A percentile compares a stretch with the other conserved stretches of the same genome.
Evolutionary conservation across 352 stramenopile genomes (phyloP).

Genomic region (Pythium angustatum): DNA sequence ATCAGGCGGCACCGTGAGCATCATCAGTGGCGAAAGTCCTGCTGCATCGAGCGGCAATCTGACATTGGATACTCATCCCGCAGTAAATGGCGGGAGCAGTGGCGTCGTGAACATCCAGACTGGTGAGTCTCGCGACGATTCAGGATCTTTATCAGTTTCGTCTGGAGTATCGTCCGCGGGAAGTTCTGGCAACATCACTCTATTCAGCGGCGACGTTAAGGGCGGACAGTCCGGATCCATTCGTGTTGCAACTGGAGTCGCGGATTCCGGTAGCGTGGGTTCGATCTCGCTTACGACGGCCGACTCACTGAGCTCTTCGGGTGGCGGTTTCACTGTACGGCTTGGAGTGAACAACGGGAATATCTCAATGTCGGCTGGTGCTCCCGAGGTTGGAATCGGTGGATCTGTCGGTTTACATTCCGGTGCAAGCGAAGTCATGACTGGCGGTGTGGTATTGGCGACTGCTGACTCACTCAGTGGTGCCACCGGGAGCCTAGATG

Average conservation of each 20-base stretch:
- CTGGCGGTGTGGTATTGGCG: constrained; percentile 9
- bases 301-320: constrained; percentile 3
- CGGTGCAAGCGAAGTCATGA: background rate
- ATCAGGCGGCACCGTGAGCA: constrained; percentile 44
- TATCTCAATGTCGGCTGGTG: constrained; percentile 25
- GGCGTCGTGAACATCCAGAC: constrained; percentile 29
- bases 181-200: constrained; percentile 11
- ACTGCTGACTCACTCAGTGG: constrained; percentile 5
- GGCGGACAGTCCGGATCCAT: constrained; percentile 16
- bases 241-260: constrained; percentile 16
- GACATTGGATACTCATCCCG: constrained; percentile 37
- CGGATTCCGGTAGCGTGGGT: constrained; percentile 15
- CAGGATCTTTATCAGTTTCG: constrained; percentile 34
- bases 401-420: constrained; percentile 18
- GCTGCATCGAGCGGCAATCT: constrained; percentile 52
- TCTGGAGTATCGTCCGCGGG: constrained; percentile 12
- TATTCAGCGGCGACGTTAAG: constrained; percentile 18
- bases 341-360: constrained; percentile 27
- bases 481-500: constrained; percentile 3
- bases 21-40: constrained; percentile 47
- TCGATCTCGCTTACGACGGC: constrained; percentile 25
- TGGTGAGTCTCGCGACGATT: constrained; percentile 7
- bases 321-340: constrained; percentile 24
- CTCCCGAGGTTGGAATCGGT: constrained; percentile 1
- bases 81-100: constrained; percentile 37